A percentile compares a stretch with the other conserved stretches of the same genome.
phyloP scores from a whole-genome alignment of 2,329 filamentous ascomycete species.

The Aureobasidium sp. region DNA sequence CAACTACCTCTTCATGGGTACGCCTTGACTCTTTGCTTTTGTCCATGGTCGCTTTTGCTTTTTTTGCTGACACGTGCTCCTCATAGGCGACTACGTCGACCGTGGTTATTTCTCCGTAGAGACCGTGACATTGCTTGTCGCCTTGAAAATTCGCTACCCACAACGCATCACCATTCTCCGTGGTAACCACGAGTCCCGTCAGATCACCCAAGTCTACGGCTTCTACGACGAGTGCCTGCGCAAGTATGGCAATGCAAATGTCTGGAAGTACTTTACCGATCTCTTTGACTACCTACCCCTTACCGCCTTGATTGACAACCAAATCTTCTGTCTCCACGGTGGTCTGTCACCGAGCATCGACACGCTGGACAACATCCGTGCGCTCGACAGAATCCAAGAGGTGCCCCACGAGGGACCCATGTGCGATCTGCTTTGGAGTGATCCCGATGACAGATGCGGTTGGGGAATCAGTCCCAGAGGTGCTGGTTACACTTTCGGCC shows the following conservation, averaged over 20 bases:
- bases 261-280: constrained; percentile 73
- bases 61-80: constrained; percentile 17
- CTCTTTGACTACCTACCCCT: constrained; percentile 70
- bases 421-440: constrained; percentile 68
- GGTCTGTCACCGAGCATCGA: constrained; percentile 65
- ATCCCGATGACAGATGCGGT: constrained; percentile 57
- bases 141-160: constrained; percentile 86
- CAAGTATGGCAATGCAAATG: constrained; percentile 68
- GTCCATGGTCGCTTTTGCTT: constrained; percentile 13
- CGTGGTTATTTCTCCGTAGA: constrained; percentile 98
- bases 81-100: constrained; percentile 88
- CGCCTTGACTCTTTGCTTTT: constrained; percentile 23
- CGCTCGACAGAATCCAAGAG: constrained; percentile 65
- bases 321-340: constrained; percentile 65
- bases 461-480: constrained; percentile 62
- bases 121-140: constrained; percentile 92
- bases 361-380: constrained; percentile 65
- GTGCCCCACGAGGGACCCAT: constrained; percentile 71
- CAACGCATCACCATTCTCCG: constrained; percentile 65
- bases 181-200: constrained; percentile 67
- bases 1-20: constrained; percentile 99
- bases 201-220: constrained; percentile 70
- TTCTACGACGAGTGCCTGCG: constrained; percentile 72
- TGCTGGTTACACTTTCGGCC: constrained; percentile 37
- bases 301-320: constrained; percentile 64